Evolutionary conservation across 2,329 filamentous ascomycete genomes (phyloP).

Genomic region (Arthrobotrys megalospora): DNA sequence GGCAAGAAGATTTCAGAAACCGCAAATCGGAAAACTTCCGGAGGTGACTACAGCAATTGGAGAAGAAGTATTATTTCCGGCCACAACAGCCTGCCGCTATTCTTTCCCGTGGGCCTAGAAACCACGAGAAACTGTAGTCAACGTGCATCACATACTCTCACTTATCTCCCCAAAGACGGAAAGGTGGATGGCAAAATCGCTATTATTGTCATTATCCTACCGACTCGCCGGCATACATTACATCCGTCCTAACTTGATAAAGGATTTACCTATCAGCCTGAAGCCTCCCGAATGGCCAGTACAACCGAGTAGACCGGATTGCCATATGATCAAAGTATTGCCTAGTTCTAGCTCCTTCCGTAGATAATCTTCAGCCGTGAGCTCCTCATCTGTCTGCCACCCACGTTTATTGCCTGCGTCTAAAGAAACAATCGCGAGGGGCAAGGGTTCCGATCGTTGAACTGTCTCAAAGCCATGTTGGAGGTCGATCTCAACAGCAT

Average conservation of each 20-base stretch:
- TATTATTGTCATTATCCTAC: neutral
- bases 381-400: conserved; percentile 23
- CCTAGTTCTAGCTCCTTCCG: conserved; percentile 40
- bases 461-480: conserved; percentile 27
- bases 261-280: conserved; percentile 32
- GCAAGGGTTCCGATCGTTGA: conserved; percentile 20
- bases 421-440: conserved; percentile 57
- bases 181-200: conserved; percentile 34
- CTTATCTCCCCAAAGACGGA: conserved; percentile 21
- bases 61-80: too few relatives aligned
- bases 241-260: conserved; percentile 27
- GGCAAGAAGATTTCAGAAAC: neutral
- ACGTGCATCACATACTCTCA: neutral
- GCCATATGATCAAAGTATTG: conserved; percentile 39
- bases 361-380: conserved; percentile 16
- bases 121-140: neutral
- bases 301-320: conserved; percentile 35
- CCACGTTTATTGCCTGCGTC: conserved; percentile 27
- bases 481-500: conserved; percentile 8
- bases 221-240: neutral
- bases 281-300: conserved; percentile 39
- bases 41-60: too few relatives aligned
- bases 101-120: neutral
- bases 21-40: neutral
- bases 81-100: too few relatives aligned